Conservation (phyloP, 495 filamentous ascomycete species). For the Penicillium atrosanguineum region DNA sequence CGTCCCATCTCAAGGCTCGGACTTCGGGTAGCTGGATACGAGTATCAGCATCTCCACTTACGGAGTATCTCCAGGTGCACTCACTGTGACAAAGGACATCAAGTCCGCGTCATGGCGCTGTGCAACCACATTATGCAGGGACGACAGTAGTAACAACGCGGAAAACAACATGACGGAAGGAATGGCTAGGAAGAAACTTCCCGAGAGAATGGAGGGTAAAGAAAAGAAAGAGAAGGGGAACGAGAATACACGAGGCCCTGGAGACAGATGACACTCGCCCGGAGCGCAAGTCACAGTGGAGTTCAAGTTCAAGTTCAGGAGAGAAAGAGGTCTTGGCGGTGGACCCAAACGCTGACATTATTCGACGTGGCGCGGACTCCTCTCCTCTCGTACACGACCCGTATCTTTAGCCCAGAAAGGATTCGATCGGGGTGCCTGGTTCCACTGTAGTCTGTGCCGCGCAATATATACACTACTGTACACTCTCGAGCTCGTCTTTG, state of each 20-base stretch:
- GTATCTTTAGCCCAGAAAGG: constrained; percentile 14
- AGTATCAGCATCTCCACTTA: neutral
- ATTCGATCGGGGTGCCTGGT: neutral
- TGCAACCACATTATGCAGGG: constrained; percentile 26
- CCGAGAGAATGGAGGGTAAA: neutral
- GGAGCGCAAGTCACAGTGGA: neutral
- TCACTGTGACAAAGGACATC: constrained; percentile 42
- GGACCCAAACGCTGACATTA: constrained; percentile 33
- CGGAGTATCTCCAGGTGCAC: neutral
- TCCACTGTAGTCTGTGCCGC: neutral
- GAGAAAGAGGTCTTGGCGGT: constrained; percentile 20
- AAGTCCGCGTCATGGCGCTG: constrained; percentile 34
- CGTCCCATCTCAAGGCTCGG: constrained; percentile 31
- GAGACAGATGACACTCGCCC: neutral
- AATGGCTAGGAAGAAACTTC: constrained; percentile 34
- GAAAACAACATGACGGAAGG: constrained; percentile 32
- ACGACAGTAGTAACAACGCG: constrained; percentile 26
- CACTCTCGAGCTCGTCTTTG: no score
- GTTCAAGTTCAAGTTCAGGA: neutral
- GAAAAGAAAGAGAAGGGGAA: neutral
- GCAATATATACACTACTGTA: neutral
- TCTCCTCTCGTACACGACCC: constrained; percentile 5
- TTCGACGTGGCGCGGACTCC: constrained; percentile 13
- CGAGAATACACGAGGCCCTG: neutral
- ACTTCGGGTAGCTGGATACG: constrained; percentile 28